phyloP scores from a whole-genome alignment of 1,284 basidiomycete species.

The Pisolithus thermaeus region DNA sequence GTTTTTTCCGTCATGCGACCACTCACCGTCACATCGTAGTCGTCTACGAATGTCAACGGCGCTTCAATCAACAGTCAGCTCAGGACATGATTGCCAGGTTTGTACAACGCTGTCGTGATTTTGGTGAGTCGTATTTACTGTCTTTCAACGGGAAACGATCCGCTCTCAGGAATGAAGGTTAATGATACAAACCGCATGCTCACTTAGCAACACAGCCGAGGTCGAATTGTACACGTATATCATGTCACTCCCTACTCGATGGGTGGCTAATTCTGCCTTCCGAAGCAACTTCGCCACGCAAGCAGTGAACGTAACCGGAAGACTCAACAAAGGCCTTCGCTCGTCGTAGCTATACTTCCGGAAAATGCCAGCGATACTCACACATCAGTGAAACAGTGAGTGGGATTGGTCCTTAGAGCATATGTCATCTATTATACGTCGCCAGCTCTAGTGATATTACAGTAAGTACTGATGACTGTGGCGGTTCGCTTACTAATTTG shows the following conservation, averaged over 20 bases:
- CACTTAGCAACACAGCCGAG: conserved; percentile 50
- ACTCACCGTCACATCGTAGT: conserved; percentile 58
- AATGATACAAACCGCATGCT: conserved; percentile 37
- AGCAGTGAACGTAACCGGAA: conserved; percentile 40
- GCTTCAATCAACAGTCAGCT: conserved; percentile 42
- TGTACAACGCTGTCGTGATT: conserved; percentile 39
- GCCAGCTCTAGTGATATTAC: conserved; percentile 66
- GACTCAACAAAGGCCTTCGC: conserved; percentile 39
- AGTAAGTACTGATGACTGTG: conserved; percentile 30
- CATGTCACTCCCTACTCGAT: not conserved
- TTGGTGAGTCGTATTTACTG: too few relatives aligned
- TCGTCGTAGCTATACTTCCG: conserved; percentile 67
- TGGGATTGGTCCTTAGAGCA: conserved; percentile 11
- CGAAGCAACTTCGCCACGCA: conserved; percentile 42
- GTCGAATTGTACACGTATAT: conserved; percentile 41
- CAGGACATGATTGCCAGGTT: conserved; percentile 48
- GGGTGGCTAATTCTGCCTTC: not conserved
- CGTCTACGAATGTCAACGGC: conserved; percentile 52
- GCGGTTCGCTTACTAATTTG: not conserved
- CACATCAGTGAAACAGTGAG: conserved; percentile 71
- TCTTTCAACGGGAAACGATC: not conserved
- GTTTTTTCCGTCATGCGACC: conserved; percentile 46
- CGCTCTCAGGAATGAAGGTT: conserved; percentile 45
- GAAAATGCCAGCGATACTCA: conserved; percentile 71
- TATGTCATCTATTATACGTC: conserved; percentile 1